Evolutionary conservation across 441 rosid genomes (phyloP).

Genomic region (Corymbia calophylla): DNA sequence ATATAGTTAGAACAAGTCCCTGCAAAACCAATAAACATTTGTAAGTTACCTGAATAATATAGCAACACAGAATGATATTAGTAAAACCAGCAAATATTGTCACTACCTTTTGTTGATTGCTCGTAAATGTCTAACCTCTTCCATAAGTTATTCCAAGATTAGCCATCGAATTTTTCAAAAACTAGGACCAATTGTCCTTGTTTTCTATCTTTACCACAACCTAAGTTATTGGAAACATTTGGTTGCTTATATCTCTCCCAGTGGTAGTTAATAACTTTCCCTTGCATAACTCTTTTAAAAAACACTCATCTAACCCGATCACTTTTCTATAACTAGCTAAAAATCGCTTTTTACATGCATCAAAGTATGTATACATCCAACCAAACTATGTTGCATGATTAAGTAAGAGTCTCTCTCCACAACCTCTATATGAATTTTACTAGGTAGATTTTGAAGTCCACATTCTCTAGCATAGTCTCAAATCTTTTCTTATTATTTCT

Average conservation of each 20-base stretch:
- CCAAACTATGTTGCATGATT: not conserved
- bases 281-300: not conserved
- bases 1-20: not conserved
- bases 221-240: not conserved
- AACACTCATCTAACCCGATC: rapidly evolving
- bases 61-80: too few species aligned
- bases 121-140: not conserved
- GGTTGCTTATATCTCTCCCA: not conserved
- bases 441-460: not conserved
- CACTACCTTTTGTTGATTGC: not conserved
- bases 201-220: rapidly evolving
- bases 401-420: rapidly evolving
- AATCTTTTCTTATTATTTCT: too few species aligned
- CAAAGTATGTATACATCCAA: not conserved
- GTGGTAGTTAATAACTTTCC: not conserved
- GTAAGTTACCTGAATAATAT: too few species aligned
- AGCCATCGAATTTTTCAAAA: not conserved
- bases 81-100: rapidly evolving
- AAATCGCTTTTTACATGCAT: not conserved
- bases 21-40: not conserved
- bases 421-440: too few species aligned
- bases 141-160: not conserved
- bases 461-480: too few species aligned
- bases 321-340: rapidly evolving
- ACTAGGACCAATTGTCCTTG: not conserved